These are phyloP conservation scores for Cordia subcordata DNA, from an alignment of 257 asterid genomes.

Conservation along the genomic window DNA sequence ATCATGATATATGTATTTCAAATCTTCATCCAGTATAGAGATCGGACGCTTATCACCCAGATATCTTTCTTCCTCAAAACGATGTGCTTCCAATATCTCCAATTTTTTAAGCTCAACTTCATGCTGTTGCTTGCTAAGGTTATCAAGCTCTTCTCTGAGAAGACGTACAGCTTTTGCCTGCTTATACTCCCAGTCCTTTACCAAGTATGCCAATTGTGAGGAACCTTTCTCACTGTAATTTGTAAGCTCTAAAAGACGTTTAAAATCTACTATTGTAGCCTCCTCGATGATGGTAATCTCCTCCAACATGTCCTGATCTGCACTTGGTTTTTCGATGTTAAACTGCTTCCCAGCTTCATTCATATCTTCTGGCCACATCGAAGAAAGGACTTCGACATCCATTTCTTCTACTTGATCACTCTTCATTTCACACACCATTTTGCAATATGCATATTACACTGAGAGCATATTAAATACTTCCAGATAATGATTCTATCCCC, in stretches of 20 bases:
- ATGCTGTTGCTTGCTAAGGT: conserved; percentile 72
- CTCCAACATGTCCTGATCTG: conserved; percentile 80
- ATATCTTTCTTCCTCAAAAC: conserved; percentile 67
- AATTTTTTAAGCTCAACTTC: conserved; percentile 85
- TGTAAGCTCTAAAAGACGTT: conserved; percentile 72
- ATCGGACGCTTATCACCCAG: conserved; percentile 37
- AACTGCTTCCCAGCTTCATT: conserved; percentile 78
- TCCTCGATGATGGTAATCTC: conserved; percentile 68
- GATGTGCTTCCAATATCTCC: conserved; percentile 78
- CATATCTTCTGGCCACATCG: conserved; percentile 97
- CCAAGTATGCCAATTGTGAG: conserved; percentile 67
- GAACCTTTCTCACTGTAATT: conserved; percentile 78
- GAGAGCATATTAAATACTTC: neutral
- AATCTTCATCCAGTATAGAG: conserved; percentile 66
- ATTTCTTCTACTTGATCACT: conserved; percentile 55
- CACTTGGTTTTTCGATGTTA: conserved; percentile 69
- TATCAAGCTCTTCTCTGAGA: conserved; percentile 77
- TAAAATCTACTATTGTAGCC: conserved; percentile 61
- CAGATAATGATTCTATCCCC: neutral
- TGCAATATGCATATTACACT: neutral
- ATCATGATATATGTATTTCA: conserved; percentile 50
- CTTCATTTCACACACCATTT: conserved; percentile 59
- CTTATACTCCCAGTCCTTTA: conserved; percentile 79
- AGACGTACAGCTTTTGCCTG: conserved; percentile 78
- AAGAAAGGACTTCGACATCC: conserved; percentile 73